Evolutionary conservation across 306 rosid species (phyloP).

Genomic region (Vigna unguiculata): DNA sequence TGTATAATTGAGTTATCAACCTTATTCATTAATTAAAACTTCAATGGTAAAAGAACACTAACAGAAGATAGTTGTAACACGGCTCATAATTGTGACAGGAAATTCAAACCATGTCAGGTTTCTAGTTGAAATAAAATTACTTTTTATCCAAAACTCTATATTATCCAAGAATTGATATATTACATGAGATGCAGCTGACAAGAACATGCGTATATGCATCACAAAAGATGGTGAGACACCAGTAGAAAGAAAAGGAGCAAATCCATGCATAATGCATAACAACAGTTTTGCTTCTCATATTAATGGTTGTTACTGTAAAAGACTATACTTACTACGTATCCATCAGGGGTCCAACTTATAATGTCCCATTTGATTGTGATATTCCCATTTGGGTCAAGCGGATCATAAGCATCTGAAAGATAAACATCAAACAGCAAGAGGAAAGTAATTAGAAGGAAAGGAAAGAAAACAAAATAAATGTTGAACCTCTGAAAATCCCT

Average conservation of each 20-base stretch:
- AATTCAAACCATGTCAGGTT: slow-evolving; percentile 15
- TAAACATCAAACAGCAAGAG: slow-evolving; percentile 11
- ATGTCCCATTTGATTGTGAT: slow-evolving; percentile 90
- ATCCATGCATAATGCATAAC: slow-evolving; percentile 11
- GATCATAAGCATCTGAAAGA: slow-evolving; percentile 75
- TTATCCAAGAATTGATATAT: background rate
- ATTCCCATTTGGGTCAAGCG: slow-evolving; percentile 84
- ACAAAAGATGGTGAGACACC: background rate
- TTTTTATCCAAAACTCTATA: background rate
- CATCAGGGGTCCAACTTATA: slow-evolving; percentile 77
- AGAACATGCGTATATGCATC: slow-evolving; percentile 27
- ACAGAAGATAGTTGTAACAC: background rate
- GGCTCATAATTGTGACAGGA: background rate
- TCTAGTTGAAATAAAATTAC: slow-evolving; percentile 15
- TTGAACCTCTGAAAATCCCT: background rate
- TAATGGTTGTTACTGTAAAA: slow-evolving; percentile 4
- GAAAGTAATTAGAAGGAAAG: slow-evolving; percentile 9
- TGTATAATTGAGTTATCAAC: background rate
- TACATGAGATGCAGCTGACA: slow-evolving; percentile 17
- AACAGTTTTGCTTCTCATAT: background rate
- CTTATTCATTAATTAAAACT: background rate
- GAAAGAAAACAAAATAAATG: background rate
- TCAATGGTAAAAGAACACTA: background rate
- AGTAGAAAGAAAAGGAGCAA: slow-evolving; percentile 13
- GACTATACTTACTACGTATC: slow-evolving; percentile 73